These are phyloP conservation scores for Zalaria obscura DNA, from an alignment of 2,329 filamentous ascomycete genomes.

Conservation along the genomic window DNA sequence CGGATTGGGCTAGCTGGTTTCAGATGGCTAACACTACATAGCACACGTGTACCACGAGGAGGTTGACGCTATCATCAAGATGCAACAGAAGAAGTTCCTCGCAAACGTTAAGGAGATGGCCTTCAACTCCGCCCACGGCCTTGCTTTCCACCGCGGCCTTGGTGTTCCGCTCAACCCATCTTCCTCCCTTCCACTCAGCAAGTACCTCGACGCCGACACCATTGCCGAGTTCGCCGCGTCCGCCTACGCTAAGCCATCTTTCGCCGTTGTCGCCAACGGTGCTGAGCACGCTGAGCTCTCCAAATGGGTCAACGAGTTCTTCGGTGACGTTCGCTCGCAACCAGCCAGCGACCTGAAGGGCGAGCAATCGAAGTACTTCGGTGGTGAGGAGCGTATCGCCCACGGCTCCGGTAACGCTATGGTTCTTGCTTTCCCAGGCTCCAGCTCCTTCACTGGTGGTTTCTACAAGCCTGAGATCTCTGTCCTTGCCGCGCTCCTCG, in stretches of 20 bases:
- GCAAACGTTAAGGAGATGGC: slow-evolving; percentile 53
- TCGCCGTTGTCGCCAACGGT: slow-evolving; percentile 83
- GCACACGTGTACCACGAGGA: slow-evolving; percentile 87
- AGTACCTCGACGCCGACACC: slow-evolving; percentile 65
- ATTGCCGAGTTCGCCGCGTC: slow-evolving; percentile 62
- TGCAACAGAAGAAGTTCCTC: slow-evolving; percentile 62
- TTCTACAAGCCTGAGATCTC: slow-evolving; percentile 81
- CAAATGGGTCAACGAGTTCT: slow-evolving; percentile 92
- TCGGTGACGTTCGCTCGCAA: slow-evolving; percentile 50
- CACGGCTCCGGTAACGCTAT: slow-evolving; percentile 66
- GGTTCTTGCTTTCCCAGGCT: slow-evolving; percentile 86
- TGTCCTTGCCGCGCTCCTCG: slow-evolving; percentile 78
- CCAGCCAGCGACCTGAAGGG: slow-evolving; percentile 41
- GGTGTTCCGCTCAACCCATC: slow-evolving; percentile 64
- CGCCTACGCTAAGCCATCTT: slow-evolving; percentile 79
- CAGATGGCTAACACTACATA: slow-evolving; percentile 25
- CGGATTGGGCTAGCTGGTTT: slow-evolving; percentile 2
- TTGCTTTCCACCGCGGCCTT: slow-evolving; percentile 89
- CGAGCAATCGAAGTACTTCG: slow-evolving; percentile 70
- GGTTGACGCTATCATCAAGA: slow-evolving; percentile 59
- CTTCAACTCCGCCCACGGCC: slow-evolving; percentile 68
- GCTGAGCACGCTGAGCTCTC: slow-evolving; percentile 59
- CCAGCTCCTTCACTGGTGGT: slow-evolving; percentile 55
- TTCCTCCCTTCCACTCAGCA: slow-evolving; percentile 54
- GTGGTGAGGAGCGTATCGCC: slow-evolving; percentile 82